Evolutionary conservation across 257 asterid species (phyloP).

Genomic region (Fraxinus anomala): DNA sequence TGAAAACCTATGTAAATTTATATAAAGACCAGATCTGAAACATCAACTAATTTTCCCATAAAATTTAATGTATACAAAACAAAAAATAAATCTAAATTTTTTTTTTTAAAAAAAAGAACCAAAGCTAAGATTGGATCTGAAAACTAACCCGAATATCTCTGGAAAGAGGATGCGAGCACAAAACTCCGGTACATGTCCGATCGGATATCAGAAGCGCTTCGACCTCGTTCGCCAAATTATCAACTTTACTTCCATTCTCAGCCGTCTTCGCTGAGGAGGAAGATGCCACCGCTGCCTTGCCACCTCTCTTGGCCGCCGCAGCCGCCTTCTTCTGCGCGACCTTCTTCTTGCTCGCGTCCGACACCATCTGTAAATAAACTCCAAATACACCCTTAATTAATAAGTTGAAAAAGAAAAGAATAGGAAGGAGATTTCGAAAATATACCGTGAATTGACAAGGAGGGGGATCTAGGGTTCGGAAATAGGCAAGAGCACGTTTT

Average conservation of each 20-base stretch:
- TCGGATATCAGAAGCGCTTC: conserved; percentile 71
- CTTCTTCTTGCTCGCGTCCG: conserved; percentile 98
- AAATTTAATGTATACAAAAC: background rate
- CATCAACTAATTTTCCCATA: background rate
- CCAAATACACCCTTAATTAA: background rate
- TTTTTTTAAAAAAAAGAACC: background rate
- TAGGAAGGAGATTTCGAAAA: background rate
- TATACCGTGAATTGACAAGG: conserved; percentile 32
- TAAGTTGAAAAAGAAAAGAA: background rate
- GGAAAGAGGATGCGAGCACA: conserved; percentile 92
- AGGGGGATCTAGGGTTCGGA: conserved; percentile 44
- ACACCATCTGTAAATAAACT: conserved; percentile 63
- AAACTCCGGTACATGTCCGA: conserved; percentile 97
- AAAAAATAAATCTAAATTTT: too few relatives aligned
- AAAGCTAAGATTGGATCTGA: conserved; percentile 17
- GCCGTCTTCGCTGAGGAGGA: conserved; percentile 51
- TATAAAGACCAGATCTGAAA: too few relatives aligned
- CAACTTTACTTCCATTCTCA: conserved; percentile 53
- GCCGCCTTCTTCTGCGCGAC: conserved; percentile 98
- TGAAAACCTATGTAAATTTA: too few relatives aligned
- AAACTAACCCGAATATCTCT: conserved; percentile 83
- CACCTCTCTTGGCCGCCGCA: conserved; percentile 67
- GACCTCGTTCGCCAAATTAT: conserved; percentile 57
- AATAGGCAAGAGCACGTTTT: background rate
- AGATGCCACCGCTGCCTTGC: conserved; percentile 51